These are phyloP conservation scores for Chaetothyriales sp. DNA, from an alignment of 2,329 filamentous ascomycete species.

Conservation along the genomic window DNA sequence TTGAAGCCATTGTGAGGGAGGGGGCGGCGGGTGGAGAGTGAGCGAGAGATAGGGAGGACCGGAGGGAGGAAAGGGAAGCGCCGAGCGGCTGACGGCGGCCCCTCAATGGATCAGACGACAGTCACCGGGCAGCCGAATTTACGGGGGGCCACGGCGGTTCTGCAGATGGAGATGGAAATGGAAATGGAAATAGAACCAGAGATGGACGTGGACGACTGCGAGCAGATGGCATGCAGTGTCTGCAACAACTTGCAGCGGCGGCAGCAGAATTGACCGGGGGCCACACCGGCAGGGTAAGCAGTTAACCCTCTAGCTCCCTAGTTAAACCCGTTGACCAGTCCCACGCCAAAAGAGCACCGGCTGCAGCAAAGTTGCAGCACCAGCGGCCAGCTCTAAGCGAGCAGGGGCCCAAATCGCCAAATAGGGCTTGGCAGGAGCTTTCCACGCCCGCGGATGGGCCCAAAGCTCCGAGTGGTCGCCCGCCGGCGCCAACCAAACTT, in stretches of 20 bases:
- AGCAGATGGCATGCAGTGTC: not conserved
- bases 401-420: not conserved
- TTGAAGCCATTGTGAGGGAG: slow-evolving; percentile 24
- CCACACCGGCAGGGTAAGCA: not conserved
- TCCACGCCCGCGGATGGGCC: not conserved
- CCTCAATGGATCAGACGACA: not conserved
- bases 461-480: not conserved
- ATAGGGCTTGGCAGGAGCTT: not conserved
- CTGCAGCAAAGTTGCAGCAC: too few species aligned
- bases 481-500: too few species aligned
- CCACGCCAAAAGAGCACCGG: too few species aligned
- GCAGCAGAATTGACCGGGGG: not conserved
- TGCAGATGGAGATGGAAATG: not conserved
- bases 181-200: not conserved
- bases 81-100: not conserved
- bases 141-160: not conserved
- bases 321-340: not conserved
- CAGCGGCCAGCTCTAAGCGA: not conserved
- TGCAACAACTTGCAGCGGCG: not conserved
- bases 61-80: not conserved
- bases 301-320: not conserved
- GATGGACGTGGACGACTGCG: not conserved
- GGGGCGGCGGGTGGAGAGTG: not conserved
- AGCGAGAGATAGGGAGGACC: not conserved
- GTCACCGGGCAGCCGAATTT: not conserved